Evolutionary conservation across 176 grass and related monocot species (phyloP), one percentile per base, ranked within the genome.

Genomic region (Carex kokanica): DNA sequence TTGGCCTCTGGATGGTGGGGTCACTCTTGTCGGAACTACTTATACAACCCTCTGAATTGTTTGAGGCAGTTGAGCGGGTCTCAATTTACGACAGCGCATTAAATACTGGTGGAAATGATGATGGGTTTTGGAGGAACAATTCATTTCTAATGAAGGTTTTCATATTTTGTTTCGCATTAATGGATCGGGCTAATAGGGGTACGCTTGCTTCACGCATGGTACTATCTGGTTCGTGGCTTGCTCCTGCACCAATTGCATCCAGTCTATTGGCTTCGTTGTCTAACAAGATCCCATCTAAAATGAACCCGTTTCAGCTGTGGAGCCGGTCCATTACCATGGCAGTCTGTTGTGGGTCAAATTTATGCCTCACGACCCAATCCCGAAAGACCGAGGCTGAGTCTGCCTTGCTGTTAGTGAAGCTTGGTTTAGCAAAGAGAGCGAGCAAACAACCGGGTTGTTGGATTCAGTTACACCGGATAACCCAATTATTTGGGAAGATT

Each of bases 401-500:
- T 0, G 91, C 91, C 5, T 84, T 99, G 71, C 69, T 96, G n/a
- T 86, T 99, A 52, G 97, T 99, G 3, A 99, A 96, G 64, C 88
- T 99, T 5, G 97, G 97, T 70, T 66, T 99, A 43, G 97, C 97
- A 64, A 99, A 89, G 83, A 90, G 86, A 81, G 73, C 88, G 8
- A 89, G 51, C 73, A 86, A 90, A 24, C 97, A 96, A 74, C 86
- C 93, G 2, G 89, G 97, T 78, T 99, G 89, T 86, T 99, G 97
- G 97, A 88, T 99, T 79, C 93, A 93, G 57, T 92, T 99, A 83
- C 93, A 99, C 77, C 86, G 89, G 0, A 96, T 99, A 78, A 93
- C 97, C 0, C 93, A 93, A 64, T 83, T 92, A 18, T 96, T 99
- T 31, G 97, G 91, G 5, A 99, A 87, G 83, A 92, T 91, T 62